A percentile compares a stretch with the other conserved stretches of the same genome.
phyloP scores from a whole-genome alignment of 1,284 basidiomycete species.

The Cutaneotrichosporon sp. region DNA sequence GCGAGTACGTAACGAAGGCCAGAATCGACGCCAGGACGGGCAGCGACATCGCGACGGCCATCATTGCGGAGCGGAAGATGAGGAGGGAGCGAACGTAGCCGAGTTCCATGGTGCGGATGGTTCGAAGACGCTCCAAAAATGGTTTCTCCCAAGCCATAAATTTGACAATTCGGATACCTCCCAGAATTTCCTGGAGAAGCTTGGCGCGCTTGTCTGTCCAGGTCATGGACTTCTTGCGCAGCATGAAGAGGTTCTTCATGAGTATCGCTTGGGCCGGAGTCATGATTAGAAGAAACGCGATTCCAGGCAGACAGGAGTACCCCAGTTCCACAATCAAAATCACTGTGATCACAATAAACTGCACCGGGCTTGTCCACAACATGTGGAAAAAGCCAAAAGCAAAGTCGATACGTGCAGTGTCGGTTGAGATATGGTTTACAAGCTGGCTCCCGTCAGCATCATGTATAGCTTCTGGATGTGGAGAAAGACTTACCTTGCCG shows the following conservation, averaged over 20 bases:
- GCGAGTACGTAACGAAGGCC: slow-evolving; percentile 75
- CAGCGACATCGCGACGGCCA: slow-evolving; percentile 53
- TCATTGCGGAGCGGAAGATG: slow-evolving; percentile 49
- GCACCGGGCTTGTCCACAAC: slow-evolving; percentile 63
- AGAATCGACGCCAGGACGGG: slow-evolving; percentile 78
- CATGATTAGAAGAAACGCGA: slow-evolving; percentile 64
- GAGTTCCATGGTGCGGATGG: slow-evolving; percentile 69
- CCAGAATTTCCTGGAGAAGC: slow-evolving; percentile 57
- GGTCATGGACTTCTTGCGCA: slow-evolving; percentile 71
- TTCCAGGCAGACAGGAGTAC: slow-evolving; percentile 51
- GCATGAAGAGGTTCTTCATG: slow-evolving; percentile 68
- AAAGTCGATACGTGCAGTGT: slow-evolving; percentile 75
- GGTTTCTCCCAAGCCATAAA: slow-evolving; percentile 58
- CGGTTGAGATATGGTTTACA: slow-evolving; percentile 89
- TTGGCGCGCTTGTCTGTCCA: slow-evolving; percentile 68
- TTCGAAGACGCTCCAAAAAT: slow-evolving; percentile 61
- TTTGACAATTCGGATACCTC: slow-evolving; percentile 85
- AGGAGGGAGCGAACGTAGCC: slow-evolving; percentile 70
- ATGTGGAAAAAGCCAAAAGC: slow-evolving; percentile 68
- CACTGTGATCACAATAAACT: slow-evolving; percentile 48
- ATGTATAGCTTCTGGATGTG: background rate
- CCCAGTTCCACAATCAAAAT: slow-evolving; percentile 51
- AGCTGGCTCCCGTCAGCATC: slow-evolving; percentile 6
- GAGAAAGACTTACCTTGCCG: slow-evolving; percentile 56
- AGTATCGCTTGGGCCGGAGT: slow-evolving; percentile 62